Evolutionary conservation across 2,329 filamentous ascomycete genomes (phyloP).

Genomic region (Incumbomyces delicatus): DNA sequence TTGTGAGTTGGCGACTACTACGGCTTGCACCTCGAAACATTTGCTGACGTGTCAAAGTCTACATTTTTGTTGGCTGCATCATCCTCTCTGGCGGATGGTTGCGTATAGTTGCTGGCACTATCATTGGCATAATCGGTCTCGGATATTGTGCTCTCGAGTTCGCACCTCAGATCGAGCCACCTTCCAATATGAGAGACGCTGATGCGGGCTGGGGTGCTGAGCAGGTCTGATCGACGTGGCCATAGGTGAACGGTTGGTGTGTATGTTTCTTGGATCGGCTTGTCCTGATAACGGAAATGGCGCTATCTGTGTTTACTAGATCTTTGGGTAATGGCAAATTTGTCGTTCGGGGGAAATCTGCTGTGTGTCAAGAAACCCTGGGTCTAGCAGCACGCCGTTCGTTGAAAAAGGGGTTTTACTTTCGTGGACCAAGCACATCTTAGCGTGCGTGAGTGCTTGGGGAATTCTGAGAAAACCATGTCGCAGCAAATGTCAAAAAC

Average conservation of each 20-base stretch:
- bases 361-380: too few relatives aligned
- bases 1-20: constrained; percentile 54
- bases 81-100: constrained; percentile 59
- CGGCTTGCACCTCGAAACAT: not conserved
- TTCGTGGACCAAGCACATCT: too few relatives aligned
- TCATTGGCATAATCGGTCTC: constrained; percentile 69
- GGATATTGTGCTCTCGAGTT: constrained; percentile 69
- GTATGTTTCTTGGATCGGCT: too few relatives aligned
- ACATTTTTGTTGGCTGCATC: constrained; percentile 87
- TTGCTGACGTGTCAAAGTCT: constrained; percentile 51
- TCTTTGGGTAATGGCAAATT: too few relatives aligned
- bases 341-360: too few relatives aligned
- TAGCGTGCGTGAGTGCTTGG: too few relatives aligned
- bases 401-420: too few relatives aligned
- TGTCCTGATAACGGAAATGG: too few relatives aligned
- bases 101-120: constrained; percentile 64
- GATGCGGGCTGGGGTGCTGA: constrained; percentile 68
- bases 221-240: constrained; percentile 48
- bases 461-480: too few relatives aligned
- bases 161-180: constrained; percentile 67
- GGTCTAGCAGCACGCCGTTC: too few relatives aligned
- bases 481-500: too few relatives aligned
- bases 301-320: too few relatives aligned
- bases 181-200: constrained; percentile 70
- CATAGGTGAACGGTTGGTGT: not conserved